Evolutionary conservation across 331 rosid species (phyloP), one percentile per base, ranked within the genome.

Genomic region (Dryas integrifolia): DNA sequence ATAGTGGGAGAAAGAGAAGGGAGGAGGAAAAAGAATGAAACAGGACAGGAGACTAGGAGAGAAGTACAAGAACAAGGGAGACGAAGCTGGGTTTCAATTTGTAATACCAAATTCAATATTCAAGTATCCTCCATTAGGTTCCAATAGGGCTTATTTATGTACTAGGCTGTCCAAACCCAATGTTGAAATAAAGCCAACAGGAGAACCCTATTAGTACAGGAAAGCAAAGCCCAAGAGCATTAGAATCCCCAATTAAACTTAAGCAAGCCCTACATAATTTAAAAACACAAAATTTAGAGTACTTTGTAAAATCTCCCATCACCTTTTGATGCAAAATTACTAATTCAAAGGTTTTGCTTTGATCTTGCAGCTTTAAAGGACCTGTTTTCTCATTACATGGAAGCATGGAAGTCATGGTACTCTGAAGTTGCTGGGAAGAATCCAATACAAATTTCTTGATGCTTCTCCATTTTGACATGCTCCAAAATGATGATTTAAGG

Each of bases 331-430:
- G 43, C 52, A 13, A 55, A 4, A 45, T 45, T n/a, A 46, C 67
- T n/a, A 30, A 72, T 26, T 38, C 9, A 58, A 45, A 1, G 52
- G 48, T 58, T 45, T 78, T 24, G 8, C 49, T 26, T 26, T 73
- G 67, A n/a, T 68, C 51, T 65, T 77, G 83, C 88, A 90, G 98
- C 91, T 58, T 72, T 93, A 83, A 89, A 68, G 83, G 98, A 94
- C 16, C 88, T 94, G 35, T 91, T 86, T 81, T 76, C 95, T 21
- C 97, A 93, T 85, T 93, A 89, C 81, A 79, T 80, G 91, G 96
- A 93, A 72, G 97, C 98, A 67, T 91, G 96, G 92, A 85, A 80
- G 65, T 82, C 90, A 53, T 91, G 97, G 97, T 85, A 86, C 90
- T 84, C 89, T 0, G 95, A 89, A 84, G 88, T 91, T 30, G 85